Evolutionary conservation across 176 grass and related monocot genomes (phyloP), one percentile per base, ranked within the genome.

Genomic region (Urochloa ruziziensis): DNA sequence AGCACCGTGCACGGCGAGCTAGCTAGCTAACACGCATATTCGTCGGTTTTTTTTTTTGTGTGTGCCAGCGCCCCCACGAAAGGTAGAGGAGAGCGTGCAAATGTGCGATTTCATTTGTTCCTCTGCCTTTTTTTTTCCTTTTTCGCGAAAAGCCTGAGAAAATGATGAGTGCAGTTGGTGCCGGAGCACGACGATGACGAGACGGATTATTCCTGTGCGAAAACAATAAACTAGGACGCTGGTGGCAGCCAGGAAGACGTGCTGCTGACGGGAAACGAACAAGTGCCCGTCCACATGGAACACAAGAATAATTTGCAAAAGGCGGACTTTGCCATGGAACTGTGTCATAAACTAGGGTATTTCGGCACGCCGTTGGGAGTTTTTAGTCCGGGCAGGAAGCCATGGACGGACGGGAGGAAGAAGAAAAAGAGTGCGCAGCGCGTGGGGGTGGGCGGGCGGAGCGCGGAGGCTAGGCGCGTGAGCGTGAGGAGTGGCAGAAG

Each of bases 371-470:
- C n/a, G n/a, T n/a, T n/a, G n/a, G n/a, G n/a, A n/a, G n/a, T n/a
- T 5, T 1, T 52, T 7, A 52, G 49, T 12, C 5, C 14, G 16
- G 0, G 49, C 21, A n/a, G 8, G 6, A 9, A 11, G 62, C 27
- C n/a, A 78, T 62, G 39, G 47, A 5, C 14, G 46, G 54, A 39
- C 34, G 33, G 34, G 7, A 32, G 24, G 7, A 24, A 3, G 0
- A 24, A 43, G 65, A 80, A 61, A 49, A 64, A 56, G 48, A 59
- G 37, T 28, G 61, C 36, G 78, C 13, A 59, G 78, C 85, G 85
- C 70, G 77, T 64, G 5, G 40, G 28, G 4, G 83, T 62, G 56
- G 10, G 68, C 13, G 35, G 24, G n/a, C 39, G 39, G 35, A 56
- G 32, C 58, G 82, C 23, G 69, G 67, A 37, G 66, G 24, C 70